Base-by-base conservation (phyloP, 495 filamentous ascomycete species). In the Aspergillus avenaceus region DNA sequence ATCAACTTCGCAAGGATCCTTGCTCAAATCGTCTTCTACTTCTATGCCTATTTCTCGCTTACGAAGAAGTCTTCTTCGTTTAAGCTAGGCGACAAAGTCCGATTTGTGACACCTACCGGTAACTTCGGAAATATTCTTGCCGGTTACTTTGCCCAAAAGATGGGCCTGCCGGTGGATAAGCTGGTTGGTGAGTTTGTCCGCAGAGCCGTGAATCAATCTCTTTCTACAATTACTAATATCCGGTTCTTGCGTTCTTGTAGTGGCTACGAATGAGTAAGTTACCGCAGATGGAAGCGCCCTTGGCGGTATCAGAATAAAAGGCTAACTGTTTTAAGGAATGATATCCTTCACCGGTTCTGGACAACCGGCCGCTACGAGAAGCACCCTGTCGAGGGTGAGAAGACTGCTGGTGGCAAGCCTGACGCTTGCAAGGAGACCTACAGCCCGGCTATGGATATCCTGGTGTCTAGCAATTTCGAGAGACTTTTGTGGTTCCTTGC, bases 61-160 rank as follows among this genome's bases (percentile, higher is more conserved):
- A 71, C 72, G 13, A 73, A 74, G 37, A 73, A 76, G 41, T 70
- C 75, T 9, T 64, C 79, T 4, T 32, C 67, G 0, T 70, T 73
- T 23, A 76, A 79, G 47, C 69, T 75, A 28, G 62, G 79, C 1
- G 73, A 73, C 13, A 83, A 83, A 54, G 73, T 96, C 47, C 82
- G 88, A 38, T 91, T 88, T 59, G 86, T 92, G 8, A 85, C 88
- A 0, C 93, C 93, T 2, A 88, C 90, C 2, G 92, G 93, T 11
- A 97, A 98, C 77, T 98, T 98, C 63, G 92, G 91, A n/a, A 85
- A 97, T 62, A 86, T 97, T 56, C 78, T 97, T 3, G 91, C 93
- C 0, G 93, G 93, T 36, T 97, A 87, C 65, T 95, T 96, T 60
- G 90, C 91, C 0, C 83, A 84, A 54, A 78, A 81, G 51, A 96